These are phyloP conservation scores for Alloteropsis semialata DNA, from an alignment of 176 grass and related monocot genomes.

Conservation along the genomic window DNA sequence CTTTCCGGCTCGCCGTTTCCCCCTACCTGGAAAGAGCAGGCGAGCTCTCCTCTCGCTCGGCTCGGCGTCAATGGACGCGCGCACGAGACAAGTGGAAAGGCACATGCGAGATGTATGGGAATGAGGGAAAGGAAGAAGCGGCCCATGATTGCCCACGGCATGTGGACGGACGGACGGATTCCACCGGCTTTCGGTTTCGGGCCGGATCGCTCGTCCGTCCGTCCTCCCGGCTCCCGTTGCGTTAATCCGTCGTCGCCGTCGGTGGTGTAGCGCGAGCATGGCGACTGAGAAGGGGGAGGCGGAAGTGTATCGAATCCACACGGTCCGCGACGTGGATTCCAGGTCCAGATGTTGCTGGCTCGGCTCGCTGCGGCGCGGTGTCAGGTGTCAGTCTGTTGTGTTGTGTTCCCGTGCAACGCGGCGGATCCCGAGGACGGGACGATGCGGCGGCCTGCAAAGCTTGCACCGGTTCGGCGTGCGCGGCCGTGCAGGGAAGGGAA, in stretches of 20 bases:
- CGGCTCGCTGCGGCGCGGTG: neutral
- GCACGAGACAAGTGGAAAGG: neutral
- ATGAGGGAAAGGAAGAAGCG: slow-evolving; percentile 23
- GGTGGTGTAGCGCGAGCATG: too few relatives aligned
- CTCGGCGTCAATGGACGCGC: neutral
- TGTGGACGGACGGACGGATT: slow-evolving; percentile 34
- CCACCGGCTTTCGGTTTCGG: slow-evolving; percentile 9
- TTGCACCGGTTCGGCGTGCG: neutral
- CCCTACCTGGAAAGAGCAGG: neutral
- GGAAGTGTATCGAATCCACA: neutral
- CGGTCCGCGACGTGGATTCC: too few relatives aligned
- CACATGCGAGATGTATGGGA: slow-evolving; percentile 27
- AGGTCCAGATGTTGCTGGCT: neutral
- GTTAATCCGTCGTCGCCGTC: neutral
- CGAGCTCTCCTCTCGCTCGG: neutral
- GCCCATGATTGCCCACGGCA: neutral
- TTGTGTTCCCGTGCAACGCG: neutral
- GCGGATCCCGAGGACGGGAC: slow-evolving; percentile 24
- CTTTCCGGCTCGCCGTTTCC: slow-evolving; percentile 15
- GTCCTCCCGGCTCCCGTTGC: neutral
- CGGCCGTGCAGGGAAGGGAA: too few relatives aligned
- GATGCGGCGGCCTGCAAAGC: neutral
- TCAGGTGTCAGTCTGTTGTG: neutral
- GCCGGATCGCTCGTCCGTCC: neutral
- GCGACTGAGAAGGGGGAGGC: too few relatives aligned